Conservation (phyloP, 1,139 yeast species). For the Pneumocystis wakefieldiae region DNA sequence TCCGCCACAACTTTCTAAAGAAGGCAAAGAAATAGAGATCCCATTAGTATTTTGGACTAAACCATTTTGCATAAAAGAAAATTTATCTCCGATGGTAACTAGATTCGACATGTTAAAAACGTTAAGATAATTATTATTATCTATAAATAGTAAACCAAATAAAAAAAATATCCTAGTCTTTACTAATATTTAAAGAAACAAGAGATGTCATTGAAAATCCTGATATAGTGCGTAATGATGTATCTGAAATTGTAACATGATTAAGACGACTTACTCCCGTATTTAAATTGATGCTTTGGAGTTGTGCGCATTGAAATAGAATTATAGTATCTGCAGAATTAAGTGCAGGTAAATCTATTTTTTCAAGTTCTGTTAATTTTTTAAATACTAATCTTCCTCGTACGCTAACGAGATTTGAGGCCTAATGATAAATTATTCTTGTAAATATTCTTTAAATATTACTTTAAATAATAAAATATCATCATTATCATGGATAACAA, state of each 20-base stretch:
- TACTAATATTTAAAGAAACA: background rate
- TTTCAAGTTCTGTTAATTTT: background rate
- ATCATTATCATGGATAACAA: background rate
- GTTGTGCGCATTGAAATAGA: background rate
- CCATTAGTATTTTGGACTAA: conserved; percentile 44
- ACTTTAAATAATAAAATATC: background rate
- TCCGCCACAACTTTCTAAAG: conserved; percentile 71
- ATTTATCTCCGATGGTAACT: background rate
- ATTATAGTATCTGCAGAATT: background rate
- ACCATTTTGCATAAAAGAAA: background rate
- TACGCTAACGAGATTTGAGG: background rate
- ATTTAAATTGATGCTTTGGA: background rate
- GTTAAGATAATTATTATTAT: background rate
- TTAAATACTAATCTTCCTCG: background rate
- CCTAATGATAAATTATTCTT: background rate
- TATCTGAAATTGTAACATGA: background rate
- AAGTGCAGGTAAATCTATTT: background rate
- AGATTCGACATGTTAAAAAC: background rate
- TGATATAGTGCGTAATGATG: background rate
- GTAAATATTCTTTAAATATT: background rate
- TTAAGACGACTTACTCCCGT: background rate
- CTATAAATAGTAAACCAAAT: background rate
- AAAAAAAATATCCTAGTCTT: background rate
- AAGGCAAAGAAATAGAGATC: conserved; percentile 58
- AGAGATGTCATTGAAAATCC: background rate